These are phyloP conservation scores for Suhomyces emberorum DNA, from an alignment of 805 yeast species.

Conservation along the genomic window DNA sequence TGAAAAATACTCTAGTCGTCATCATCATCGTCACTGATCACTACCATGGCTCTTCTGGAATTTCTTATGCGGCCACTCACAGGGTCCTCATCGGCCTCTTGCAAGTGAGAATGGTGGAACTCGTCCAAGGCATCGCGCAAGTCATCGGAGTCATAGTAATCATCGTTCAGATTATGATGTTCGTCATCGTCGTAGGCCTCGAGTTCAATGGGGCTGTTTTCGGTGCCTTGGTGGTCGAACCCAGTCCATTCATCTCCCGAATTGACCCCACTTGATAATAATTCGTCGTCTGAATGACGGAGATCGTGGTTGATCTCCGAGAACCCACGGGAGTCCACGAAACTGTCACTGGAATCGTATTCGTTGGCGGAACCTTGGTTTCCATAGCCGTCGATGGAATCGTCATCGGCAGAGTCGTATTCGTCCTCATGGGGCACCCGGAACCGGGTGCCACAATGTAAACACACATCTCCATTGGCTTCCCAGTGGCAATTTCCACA, in stretches of 20 bases:
- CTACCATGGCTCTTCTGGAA: conserved; percentile 14
- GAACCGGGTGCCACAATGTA: conserved; percentile 62
- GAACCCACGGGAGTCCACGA: conserved; percentile 25
- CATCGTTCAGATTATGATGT: too few relatives aligned
- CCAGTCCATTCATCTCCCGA: conserved; percentile 18
- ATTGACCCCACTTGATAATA: conserved; percentile 11
- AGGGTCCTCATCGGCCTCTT: conserved; percentile 5
- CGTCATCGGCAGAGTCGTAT: conserved; percentile 37
- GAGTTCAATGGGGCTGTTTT: conserved; percentile 9
- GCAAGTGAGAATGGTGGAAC: conserved; percentile 17
- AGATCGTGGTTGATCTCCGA: conserved; percentile 21
- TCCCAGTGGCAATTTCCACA: conserved; percentile 83
- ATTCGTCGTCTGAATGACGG: conserved; percentile 13
- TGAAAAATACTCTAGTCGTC: conserved; percentile 11
- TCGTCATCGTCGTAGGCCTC: conserved; percentile 12
- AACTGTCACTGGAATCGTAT: conserved; percentile 33
- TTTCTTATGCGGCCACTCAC: neutral
- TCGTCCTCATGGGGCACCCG: conserved; percentile 26
- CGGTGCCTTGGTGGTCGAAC: conserved; percentile 12
- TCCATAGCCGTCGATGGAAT: conserved; percentile 20
- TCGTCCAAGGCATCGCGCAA: conserved; percentile 24
- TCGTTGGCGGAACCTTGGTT: conserved; percentile 7
- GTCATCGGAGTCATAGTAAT: conserved; percentile 14
- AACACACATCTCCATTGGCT: conserved; percentile 61
- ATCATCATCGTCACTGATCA: conserved; percentile 20